Evolutionary conservation across 1,139 yeast genomes (phyloP).

Genomic region (Yamadazyma sp.): DNA sequence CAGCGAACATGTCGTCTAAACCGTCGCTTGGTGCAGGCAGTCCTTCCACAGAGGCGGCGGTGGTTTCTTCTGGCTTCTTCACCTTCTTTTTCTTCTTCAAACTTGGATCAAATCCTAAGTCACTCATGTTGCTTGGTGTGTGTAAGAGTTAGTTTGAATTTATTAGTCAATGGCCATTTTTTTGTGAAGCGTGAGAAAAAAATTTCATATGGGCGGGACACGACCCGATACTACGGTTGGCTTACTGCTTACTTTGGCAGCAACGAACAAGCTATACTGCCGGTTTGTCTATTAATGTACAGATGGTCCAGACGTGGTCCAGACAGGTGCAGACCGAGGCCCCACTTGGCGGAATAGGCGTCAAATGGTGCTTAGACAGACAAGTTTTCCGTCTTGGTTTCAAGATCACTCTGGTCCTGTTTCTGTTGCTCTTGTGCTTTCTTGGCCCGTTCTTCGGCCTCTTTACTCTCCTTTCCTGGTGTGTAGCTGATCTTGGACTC

Average conservation of each 20-base stretch:
- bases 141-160: not conserved
- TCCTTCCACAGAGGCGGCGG: constrained; percentile 24
- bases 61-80: constrained; percentile 43
- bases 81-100: constrained; percentile 87
- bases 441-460: constrained; percentile 43
- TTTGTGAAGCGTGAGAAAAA: constrained; percentile 7
- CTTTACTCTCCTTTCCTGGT: constrained; percentile 51
- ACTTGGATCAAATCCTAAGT: constrained; percentile 74
- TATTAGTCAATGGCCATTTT: constrained; percentile 9
- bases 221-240: constrained; percentile 2
- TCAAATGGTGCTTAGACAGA: not conserved
- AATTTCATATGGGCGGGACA: constrained; percentile 12
- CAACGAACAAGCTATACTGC: too few relatives aligned
- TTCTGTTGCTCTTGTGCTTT: constrained; percentile 22
- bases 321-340: not conserved
- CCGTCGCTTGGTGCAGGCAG: constrained; percentile 34
- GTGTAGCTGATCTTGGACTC: constrained; percentile 47
- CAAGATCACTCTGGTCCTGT: constrained; percentile 13
- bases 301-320: not conserved
- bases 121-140: constrained; percentile 37
- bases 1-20: constrained; percentile 53
- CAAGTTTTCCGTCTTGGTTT: constrained; percentile 10
- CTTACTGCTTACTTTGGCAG: not conserved
- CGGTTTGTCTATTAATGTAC: constrained; percentile 3
- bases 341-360: too few relatives aligned